A percentile compares a stretch with the other conserved stretches of the same genome.
Conservation (phyloP, 768 basidiomycete genomes). For the Clavaria fumosa region DNA sequence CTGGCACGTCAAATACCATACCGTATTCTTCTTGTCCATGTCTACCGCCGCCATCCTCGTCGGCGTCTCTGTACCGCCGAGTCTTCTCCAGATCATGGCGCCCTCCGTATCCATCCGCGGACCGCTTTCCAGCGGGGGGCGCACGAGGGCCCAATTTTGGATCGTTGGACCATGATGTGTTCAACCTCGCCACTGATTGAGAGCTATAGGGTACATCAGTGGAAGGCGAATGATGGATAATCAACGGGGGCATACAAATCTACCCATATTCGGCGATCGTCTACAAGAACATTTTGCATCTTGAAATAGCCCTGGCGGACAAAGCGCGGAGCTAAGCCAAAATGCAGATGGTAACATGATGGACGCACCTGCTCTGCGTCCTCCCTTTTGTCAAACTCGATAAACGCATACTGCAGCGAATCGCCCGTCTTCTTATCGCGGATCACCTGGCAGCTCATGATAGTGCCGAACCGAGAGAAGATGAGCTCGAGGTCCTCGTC, state of each 20-base stretch:
- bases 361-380: conserved; percentile 81
- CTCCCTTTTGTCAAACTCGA: conserved; percentile 90
- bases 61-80: conserved; percentile 43
- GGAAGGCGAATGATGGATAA: conserved; percentile 1
- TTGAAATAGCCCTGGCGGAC: conserved; percentile 97
- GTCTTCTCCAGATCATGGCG: conserved; percentile 64
- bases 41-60: conserved; percentile 16
- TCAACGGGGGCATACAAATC: conserved; percentile 62
- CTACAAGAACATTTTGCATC: conserved; percentile 98
- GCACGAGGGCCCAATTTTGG: conserved; percentile 34
- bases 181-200: conserved; percentile 85
- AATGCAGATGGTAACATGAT: no score
- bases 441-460: conserved; percentile 97
- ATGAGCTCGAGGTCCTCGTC: conserved; percentile 97
- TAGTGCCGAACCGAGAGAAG: conserved; percentile 87
- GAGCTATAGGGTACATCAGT: conserved; percentile 35
- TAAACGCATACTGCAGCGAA: conserved; percentile 94
- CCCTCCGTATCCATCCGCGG: conserved; percentile 53
- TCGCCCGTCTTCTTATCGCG: conserved; percentile 93
- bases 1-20: conserved; percentile 77
- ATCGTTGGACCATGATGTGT: conserved; percentile 70
- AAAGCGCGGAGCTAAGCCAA: no score
- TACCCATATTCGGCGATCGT: conserved; percentile 97
- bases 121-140: conserved; percentile 16
- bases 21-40: conserved; percentile 34